Evolutionary conservation across 495 filamentous ascomycete species (phyloP).

Genomic region (Penicillium taxi): DNA sequence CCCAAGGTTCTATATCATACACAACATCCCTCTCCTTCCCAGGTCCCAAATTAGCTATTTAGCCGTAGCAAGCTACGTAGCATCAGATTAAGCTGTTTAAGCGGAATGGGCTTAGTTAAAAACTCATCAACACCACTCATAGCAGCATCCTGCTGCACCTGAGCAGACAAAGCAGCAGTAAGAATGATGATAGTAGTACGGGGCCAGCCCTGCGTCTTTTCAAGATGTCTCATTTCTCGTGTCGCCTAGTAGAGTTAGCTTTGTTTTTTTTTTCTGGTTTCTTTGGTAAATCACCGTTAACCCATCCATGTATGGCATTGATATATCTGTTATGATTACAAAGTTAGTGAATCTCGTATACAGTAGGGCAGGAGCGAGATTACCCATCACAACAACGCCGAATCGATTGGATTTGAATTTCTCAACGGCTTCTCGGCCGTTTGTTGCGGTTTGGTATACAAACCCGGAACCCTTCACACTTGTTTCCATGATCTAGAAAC

Average conservation of each 20-base stretch:
- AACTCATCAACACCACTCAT: constrained; percentile 54
- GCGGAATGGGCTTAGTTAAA: constrained; percentile 52
- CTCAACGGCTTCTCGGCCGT: constrained; percentile 27
- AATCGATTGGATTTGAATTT: constrained; percentile 39
- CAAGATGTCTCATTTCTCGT: constrained; percentile 47
- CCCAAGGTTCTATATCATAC: too few relatives aligned
- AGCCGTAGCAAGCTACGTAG: constrained; percentile 4
- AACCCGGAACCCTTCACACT: constrained; percentile 13
- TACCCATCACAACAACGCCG: constrained; percentile 40
- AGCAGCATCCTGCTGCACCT: constrained; percentile 50
- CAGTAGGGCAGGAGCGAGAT: background rate
- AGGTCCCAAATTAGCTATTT: too few relatives aligned
- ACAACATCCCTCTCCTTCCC: too few relatives aligned
- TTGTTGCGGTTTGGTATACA: constrained; percentile 10
- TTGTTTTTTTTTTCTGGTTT: too few relatives aligned
- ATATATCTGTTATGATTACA: constrained; percentile 37
- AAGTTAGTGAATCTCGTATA: background rate
- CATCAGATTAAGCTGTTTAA: constrained; percentile 21
- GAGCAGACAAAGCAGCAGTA: constrained; percentile 47
- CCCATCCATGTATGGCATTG: constrained; percentile 61
- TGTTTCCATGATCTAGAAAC: constrained; percentile 17
- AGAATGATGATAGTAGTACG: constrained; percentile 51
- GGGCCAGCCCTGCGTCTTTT: constrained; percentile 18
- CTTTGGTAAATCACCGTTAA: too few relatives aligned
- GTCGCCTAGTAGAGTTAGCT: too few relatives aligned